Conservation (phyloP, 306 rosid genomes). For the Gastrolobium bilobum region DNA sequence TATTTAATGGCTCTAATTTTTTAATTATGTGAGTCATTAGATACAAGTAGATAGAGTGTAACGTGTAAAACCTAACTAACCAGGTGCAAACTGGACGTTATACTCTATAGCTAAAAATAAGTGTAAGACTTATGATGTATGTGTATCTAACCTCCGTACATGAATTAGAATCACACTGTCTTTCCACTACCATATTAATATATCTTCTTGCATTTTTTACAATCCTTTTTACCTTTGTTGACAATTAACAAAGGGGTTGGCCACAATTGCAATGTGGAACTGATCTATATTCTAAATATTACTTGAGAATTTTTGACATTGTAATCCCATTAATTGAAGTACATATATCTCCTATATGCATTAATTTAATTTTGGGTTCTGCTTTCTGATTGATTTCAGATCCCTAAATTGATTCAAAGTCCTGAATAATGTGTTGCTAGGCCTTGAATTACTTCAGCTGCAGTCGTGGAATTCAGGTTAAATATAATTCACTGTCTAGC, state of each 20-base stretch:
- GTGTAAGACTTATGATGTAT: too few species aligned
- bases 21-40: not conserved
- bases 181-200: slow-evolving; percentile 5
- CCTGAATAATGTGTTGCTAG: slow-evolving; percentile 27
- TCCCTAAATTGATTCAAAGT: slow-evolving; percentile 41
- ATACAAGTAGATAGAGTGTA: too few species aligned
- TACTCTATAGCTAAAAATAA: too few species aligned
- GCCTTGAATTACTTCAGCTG: slow-evolving; percentile 41
- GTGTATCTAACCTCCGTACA: not conserved
- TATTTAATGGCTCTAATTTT: not conserved
- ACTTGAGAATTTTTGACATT: not conserved
- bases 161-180: not conserved
- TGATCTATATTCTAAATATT: not conserved
- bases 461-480: slow-evolving; percentile 39
- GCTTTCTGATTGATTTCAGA: slow-evolving; percentile 38
- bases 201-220: not conserved
- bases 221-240: not conserved
- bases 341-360: not conserved
- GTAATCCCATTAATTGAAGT: not conserved
- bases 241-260: not conserved
- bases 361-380: not conserved
- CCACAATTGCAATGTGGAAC: slow-evolving; percentile 1
- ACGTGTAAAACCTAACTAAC: too few species aligned
- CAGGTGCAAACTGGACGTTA: too few species aligned
- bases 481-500: not conserved